phyloP scores from a whole-genome alignment of 306 rosid genomes.

The Alnus rubra region DNA sequence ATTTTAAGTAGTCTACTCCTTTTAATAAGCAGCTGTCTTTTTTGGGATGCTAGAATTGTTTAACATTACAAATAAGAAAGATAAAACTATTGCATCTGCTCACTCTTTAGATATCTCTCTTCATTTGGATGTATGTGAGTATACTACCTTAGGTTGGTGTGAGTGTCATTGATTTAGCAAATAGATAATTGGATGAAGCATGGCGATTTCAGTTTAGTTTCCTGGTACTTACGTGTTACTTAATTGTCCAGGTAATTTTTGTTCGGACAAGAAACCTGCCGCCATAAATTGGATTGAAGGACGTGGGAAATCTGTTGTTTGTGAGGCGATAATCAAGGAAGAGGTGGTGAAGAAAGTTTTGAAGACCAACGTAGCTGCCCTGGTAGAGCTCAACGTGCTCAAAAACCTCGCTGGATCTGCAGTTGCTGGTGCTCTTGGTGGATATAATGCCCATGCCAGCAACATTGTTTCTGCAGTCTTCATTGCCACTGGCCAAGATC shows the following conservation, averaged over 20 bases:
- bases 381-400: constrained; percentile 68
- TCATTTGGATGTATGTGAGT: neutral
- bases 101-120: neutral
- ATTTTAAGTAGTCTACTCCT: neutral
- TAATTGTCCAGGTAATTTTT: constrained; percentile 53
- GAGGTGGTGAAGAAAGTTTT: constrained; percentile 66
- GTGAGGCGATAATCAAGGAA: constrained; percentile 62
- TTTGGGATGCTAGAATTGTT: neutral
- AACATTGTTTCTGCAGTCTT: constrained; percentile 70
- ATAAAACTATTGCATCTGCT: neutral
- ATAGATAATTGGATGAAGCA: too few relatives aligned
- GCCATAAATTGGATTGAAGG: constrained; percentile 81
- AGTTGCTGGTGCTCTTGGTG: constrained; percentile 73
- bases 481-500: constrained; percentile 82
- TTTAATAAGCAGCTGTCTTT: neutral
- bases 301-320: constrained; percentile 70
- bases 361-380: constrained; percentile 58
- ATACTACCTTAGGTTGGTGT: neutral
- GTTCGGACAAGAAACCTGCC: constrained; percentile 75
- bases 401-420: constrained; percentile 73
- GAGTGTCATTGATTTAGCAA: too few relatives aligned
- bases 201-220: neutral
- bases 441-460: constrained; percentile 82
- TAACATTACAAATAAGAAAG: neutral
- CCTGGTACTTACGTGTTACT: neutral